Evolutionary conservation across 345 rosid species (phyloP).

Genomic region (Euphorbia tirucalli): DNA sequence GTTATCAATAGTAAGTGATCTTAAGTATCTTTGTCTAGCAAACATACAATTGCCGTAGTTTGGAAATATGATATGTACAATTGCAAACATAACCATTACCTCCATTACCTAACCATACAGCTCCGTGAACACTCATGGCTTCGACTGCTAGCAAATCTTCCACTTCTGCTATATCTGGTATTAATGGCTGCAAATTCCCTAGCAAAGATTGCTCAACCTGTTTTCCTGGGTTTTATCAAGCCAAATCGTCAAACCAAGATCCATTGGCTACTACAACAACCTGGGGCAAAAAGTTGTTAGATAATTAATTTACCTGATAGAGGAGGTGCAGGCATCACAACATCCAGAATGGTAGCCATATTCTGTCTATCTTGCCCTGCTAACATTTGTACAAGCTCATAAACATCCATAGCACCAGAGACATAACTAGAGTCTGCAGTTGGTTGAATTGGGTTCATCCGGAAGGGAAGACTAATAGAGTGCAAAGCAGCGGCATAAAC

Average conservation of each 20-base stretch:
- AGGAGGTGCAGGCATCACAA: constrained; percentile 75
- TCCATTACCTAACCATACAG: constrained; percentile 60
- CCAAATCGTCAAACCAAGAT: constrained; percentile 11
- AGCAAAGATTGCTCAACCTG: constrained; percentile 43
- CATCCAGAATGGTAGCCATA: constrained; percentile 59
- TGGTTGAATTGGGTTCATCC: constrained; percentile 55
- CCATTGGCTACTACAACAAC: not conserved
- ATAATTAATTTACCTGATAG: constrained; percentile 38
- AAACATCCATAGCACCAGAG: constrained; percentile 59
- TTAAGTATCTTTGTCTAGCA: too few species aligned
- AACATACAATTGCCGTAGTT: too few species aligned
- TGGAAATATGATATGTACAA: too few species aligned
- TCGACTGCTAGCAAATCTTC: too few species aligned
- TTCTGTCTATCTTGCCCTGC: constrained; percentile 70
- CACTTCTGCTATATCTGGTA: constrained; percentile 67
- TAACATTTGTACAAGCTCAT: constrained; percentile 52
- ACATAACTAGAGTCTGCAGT: constrained; percentile 39
- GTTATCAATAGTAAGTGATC: too few species aligned
- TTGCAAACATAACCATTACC: constrained; percentile 14
- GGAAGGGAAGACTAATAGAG: constrained; percentile 66
- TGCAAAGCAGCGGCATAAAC: constrained; percentile 84
- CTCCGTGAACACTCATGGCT: constrained; percentile 77
- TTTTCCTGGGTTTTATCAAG: constrained; percentile 37
- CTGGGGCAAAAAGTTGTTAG: constrained; percentile 1
- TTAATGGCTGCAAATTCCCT: constrained; percentile 51